Evolutionary conservation across 2,329 filamentous ascomycete species (phyloP).

Genomic region (Sarocladium kiliense): DNA sequence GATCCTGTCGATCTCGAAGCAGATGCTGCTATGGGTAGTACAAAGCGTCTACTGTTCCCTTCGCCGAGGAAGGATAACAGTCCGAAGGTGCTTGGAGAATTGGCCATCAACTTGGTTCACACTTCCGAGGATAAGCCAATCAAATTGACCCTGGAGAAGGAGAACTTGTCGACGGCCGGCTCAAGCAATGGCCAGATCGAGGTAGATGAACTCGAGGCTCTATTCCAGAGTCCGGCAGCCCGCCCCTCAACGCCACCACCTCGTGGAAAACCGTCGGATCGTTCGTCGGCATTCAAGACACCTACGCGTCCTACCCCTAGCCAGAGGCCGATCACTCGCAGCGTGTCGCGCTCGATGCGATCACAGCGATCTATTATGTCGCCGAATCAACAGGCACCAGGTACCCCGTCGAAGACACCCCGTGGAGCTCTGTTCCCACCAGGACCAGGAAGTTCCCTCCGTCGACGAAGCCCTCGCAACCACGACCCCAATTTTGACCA

Average conservation of each 20-base stretch:
- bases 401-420: slow-evolving; percentile 44
- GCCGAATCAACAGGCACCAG: slow-evolving; percentile 37
- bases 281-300: slow-evolving; percentile 52
- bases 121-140: slow-evolving; percentile 26
- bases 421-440: slow-evolving; percentile 18
- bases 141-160: slow-evolving; percentile 34
- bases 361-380: slow-evolving; percentile 39
- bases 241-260: slow-evolving; percentile 11
- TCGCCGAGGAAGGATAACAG: slow-evolving; percentile 65
- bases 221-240: slow-evolving; percentile 60
- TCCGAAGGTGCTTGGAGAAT: slow-evolving; percentile 56
- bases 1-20: slow-evolving; percentile 52
- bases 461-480: slow-evolving; percentile 39
- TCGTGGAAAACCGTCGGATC: slow-evolving; percentile 25
- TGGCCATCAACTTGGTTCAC: slow-evolving; percentile 48
- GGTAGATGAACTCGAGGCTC: slow-evolving; percentile 53
- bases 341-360: slow-evolving; percentile 52
- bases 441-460: slow-evolving; percentile 25
- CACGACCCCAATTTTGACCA: slow-evolving; percentile 27
- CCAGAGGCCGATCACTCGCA: slow-evolving; percentile 57
- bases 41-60: slow-evolving; percentile 69
- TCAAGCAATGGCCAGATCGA: slow-evolving; percentile 19
- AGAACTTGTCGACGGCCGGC: slow-evolving; percentile 35
- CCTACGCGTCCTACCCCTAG: slow-evolving; percentile 57
- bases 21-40: slow-evolving; percentile 45